Base-by-base conservation (phyloP, 75 land plant species). In the Isoetes taiwanensis region DNA sequence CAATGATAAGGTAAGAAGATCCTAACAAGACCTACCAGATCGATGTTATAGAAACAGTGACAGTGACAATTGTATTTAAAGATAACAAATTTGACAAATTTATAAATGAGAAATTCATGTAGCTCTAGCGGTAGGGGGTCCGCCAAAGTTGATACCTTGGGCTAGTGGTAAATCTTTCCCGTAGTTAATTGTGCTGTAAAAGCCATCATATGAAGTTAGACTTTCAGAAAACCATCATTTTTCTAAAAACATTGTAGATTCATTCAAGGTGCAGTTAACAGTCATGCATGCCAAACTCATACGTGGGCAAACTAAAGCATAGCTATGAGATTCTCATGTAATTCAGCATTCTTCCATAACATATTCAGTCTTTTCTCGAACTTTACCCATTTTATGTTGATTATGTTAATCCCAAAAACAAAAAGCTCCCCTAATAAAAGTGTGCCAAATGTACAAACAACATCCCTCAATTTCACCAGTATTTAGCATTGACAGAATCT, bases 101-200 rank as follows among this genome's bases (percentile, higher is more conserved):
- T n/a, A n/a, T n/a, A n/a, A n/a, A n/a, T n/a, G n/a, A n/a, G n/a
- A n/a, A n/a, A n/a, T n/a, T n/a, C n/a, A n/a, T n/a, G n/a, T n/a
- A n/a, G n/a, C n/a, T n/a, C n/a, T n/a, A n/a, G n/a, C n/a, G n/a
- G n/a, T n/a, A n/a, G n/a, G n/a, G n/a, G n/a, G n/a, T n/a, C 58
- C 57, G 26, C 84, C 70, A 43, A 85, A 82, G 52, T 78, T 85
- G 64, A 86, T 86, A 66, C 93, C 93, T 63, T 86, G 93, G 4
- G 89, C 88, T 11, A 86, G 70, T 30, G 88, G 81, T 30, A 84
- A 46, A 34, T 79, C 80, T 24, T 56, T 77, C 29, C 93, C 93
- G 43, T 69, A 77, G 41, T 86, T 84, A 55, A 86, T 75, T n/a
- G 93, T 86, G 41, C 93, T 86, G 86, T 52, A 61, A 56, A 16